Evolutionary conservation across 345 rosid genomes (phyloP), one percentile per base, ranked within the genome.

Genomic region (Pelargonium nanum): DNA sequence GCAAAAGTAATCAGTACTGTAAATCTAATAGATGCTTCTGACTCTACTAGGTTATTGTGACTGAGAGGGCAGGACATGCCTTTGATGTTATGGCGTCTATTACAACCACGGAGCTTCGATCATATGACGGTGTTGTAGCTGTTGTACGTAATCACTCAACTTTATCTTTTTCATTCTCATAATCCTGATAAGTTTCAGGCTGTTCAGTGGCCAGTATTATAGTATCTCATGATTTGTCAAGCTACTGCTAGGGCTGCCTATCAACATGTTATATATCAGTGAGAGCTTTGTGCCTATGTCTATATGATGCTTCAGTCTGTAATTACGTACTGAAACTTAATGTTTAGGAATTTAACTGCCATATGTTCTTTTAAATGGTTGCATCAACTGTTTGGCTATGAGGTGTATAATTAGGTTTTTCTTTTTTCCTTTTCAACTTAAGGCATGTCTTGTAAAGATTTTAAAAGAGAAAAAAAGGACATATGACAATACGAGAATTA

Each of bases 41-140:
- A 50, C 54, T 67, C 34, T 53, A 55, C 74, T 80, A 91, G 97
- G 93, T 91, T 63, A 78, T 82, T 63, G 82, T 87, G 53, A 87
- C 97, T 30, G 68, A 84, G 73, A 87, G 86, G 71, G 89, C 91
- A 68, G 89, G 93, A 22, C 96, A 91, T 63, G 97, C 97, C 58
- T 87, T 73, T 75, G 85, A 91, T 72, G 84, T 75, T 72, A 80
- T 91, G 89, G 55, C 74, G 69, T 77, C 87, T 58, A 61, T 64
- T 20, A 67, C 87, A 24, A 75, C 78, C 53, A 78, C 75, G 57
- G 97, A 88, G 71, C 86, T 87, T 61, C 72, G 45, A 60, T 75
- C 75, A 45, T 89, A 87, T 71, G 89, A 89, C 78, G 98, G 96
- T 63, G 80, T 81, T 65, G 58, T 92, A 71, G 81, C 85, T 70